These are phyloP conservation scores for Kwoniella dendrophila DNA, from an alignment of 768 basidiomycete species.

Conservation along the genomic window DNA sequence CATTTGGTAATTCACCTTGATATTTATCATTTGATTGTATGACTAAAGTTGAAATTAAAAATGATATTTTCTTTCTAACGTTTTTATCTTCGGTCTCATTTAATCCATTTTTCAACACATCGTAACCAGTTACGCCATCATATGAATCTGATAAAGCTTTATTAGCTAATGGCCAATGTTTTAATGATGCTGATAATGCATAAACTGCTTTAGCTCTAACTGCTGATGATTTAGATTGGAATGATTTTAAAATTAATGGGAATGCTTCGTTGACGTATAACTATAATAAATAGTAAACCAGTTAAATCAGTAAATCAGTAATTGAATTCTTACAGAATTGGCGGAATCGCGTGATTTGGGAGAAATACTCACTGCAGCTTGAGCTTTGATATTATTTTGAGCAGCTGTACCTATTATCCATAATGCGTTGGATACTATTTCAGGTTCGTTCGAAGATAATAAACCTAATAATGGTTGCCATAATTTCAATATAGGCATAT, in stretches of 20 bases:
- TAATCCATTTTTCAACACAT: constrained; percentile 39
- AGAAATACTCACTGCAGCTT: constrained; percentile 51
- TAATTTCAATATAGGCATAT: constrained; percentile 53
- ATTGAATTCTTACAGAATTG: not conserved
- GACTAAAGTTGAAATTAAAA: constrained; percentile 53
- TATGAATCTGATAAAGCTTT: constrained; percentile 30
- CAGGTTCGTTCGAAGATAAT: constrained; percentile 41
- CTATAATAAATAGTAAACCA: constrained; percentile 26
- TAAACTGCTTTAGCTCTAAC: constrained; percentile 55
- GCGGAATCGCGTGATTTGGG: not conserved
- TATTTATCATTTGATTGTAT: constrained; percentile 42
- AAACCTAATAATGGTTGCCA: constrained; percentile 53
- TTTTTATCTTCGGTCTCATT: constrained; percentile 43
- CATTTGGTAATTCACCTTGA: constrained; percentile 38
- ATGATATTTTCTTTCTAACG: constrained; percentile 54
- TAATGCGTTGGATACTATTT: constrained; percentile 47
- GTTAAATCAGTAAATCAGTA: not conserved
- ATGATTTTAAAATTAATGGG: constrained; percentile 45
- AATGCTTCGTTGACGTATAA: constrained; percentile 50
- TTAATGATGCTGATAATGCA: constrained; percentile 52
- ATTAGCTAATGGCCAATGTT: constrained; percentile 54
- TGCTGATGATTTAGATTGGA: constrained; percentile 33
- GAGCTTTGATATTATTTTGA: constrained; percentile 57
- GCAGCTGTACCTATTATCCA: constrained; percentile 57
- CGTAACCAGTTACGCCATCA: constrained; percentile 38